Conservation (phyloP, 2,329 filamentous ascomycete genomes). For the Botrytis sinoallii region DNA sequence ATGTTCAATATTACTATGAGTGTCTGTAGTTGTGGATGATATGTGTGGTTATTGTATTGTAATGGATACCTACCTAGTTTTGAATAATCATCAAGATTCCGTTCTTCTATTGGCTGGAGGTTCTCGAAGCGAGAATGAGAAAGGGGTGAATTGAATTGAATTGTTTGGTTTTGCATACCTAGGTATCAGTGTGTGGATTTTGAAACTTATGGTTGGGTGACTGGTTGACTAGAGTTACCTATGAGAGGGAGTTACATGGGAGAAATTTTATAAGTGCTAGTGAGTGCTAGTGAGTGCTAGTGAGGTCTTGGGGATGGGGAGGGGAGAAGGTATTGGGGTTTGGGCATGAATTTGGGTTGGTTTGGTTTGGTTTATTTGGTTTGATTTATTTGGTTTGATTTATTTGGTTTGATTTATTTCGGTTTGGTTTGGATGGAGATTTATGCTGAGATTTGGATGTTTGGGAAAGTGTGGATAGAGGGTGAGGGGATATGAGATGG, state of each 20-base stretch:
- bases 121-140: not conserved
- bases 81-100: not conserved
- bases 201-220: too few species aligned
- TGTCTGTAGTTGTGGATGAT: not conserved
- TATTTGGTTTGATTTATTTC: too few species aligned
- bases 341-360: not conserved
- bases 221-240: not conserved
- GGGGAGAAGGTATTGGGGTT: not conserved
- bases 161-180: too few species aligned
- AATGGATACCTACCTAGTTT: not conserved
- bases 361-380: too few species aligned
- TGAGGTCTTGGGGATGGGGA: not conserved
- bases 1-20: not conserved
- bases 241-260: not conserved
- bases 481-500: not conserved
- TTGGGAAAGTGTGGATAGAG: not conserved
- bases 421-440: not conserved
- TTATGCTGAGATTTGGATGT: not conserved
- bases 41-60: not conserved
- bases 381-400: too few species aligned
- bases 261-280: not conserved
- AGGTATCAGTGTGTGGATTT: not conserved
- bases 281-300: not conserved
- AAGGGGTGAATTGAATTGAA: not conserved
- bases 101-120: not conserved